Conservation (phyloP, 169 alveolate genomes). For the Cryptosporidium ubiquitum region DNA sequence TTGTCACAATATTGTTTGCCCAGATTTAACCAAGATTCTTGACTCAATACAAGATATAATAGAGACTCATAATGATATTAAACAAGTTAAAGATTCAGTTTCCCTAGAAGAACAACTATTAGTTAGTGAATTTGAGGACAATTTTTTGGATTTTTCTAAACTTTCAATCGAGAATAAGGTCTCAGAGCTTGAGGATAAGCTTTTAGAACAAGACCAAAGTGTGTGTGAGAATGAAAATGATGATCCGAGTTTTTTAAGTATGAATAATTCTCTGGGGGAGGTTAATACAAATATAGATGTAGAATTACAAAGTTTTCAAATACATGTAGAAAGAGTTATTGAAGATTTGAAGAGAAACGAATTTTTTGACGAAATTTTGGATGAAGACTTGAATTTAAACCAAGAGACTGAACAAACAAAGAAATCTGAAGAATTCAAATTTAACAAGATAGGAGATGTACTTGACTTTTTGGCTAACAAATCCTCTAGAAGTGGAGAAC, state of each 20-base stretch:
- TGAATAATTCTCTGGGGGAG: background rate
- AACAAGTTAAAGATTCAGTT: background rate
- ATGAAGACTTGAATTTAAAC: background rate
- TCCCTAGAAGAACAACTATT: background rate
- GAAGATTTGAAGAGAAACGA: background rate
- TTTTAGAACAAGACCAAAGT: background rate
- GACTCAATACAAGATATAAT: slow-evolving; percentile 19
- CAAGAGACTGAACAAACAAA: background rate
- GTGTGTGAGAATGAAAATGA: background rate
- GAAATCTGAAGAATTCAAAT: background rate
- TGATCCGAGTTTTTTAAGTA: background rate
- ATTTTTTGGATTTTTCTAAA: background rate
- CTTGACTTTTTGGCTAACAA: background rate
- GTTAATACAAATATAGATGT: background rate
- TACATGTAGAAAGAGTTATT: background rate
- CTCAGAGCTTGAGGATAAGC: background rate
- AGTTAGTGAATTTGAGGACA: background rate
- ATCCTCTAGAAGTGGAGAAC: background rate
- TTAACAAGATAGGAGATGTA: background rate
- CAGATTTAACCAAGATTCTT: background rate
- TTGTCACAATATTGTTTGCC: background rate
- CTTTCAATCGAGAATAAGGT: background rate
- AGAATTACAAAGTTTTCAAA: background rate
- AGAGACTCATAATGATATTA: background rate
- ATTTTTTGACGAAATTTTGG: background rate